A percentile compares a stretch with the other conserved stretches of the same genome.
Conservation (phyloP, 2,329 filamentous ascomycete species). For the Neoscytalidium dimidiatum region DNA sequence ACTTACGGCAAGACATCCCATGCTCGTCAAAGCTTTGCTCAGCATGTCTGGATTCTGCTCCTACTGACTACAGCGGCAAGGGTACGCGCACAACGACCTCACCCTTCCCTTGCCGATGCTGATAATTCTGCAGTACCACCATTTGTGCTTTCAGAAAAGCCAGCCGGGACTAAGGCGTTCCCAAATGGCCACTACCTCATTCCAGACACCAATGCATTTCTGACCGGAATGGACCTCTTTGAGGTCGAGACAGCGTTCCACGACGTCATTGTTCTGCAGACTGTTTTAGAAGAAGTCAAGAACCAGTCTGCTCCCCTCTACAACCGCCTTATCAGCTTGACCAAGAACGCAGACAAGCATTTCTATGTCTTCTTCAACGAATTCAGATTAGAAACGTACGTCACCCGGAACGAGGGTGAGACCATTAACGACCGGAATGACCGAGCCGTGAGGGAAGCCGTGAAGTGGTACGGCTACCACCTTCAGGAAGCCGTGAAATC, state of each 20-base stretch:
- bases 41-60: slow-evolving; percentile 71
- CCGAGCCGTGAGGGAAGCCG: slow-evolving; percentile 80
- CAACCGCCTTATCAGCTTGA: slow-evolving; percentile 85
- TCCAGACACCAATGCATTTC: slow-evolving; percentile 92
- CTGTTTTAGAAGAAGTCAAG: slow-evolving; percentile 92
- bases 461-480: slow-evolving; percentile 88
- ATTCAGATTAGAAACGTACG: slow-evolving; percentile 88
- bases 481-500: slow-evolving; percentile 64
- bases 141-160: slow-evolving; percentile 86
- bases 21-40: slow-evolving; percentile 91
- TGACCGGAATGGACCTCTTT: slow-evolving; percentile 96
- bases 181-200: slow-evolving; percentile 90
- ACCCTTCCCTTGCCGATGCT: slow-evolving; percentile 25
- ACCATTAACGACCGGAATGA: slow-evolving; percentile 97
- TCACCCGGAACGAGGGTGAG: slow-evolving; percentile 73
- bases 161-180: slow-evolving; percentile 79
- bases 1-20: slow-evolving; percentile 93
- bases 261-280: slow-evolving; percentile 95
- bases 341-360: slow-evolving; percentile 93
- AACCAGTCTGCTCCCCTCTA: slow-evolving; percentile 93
- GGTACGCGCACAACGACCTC: slow-evolving; percentile 48
- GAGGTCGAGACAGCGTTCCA: slow-evolving; percentile 90
- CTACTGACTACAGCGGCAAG: slow-evolving; percentile 75
- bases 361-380: slow-evolving; percentile 99
- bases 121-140: slow-evolving; percentile 62